Percentiles rank a stretch among this genome's conserved stretches.
phyloP scores from a whole-genome alignment of 805 yeast genomes.

The Ogataea angusta region DNA sequence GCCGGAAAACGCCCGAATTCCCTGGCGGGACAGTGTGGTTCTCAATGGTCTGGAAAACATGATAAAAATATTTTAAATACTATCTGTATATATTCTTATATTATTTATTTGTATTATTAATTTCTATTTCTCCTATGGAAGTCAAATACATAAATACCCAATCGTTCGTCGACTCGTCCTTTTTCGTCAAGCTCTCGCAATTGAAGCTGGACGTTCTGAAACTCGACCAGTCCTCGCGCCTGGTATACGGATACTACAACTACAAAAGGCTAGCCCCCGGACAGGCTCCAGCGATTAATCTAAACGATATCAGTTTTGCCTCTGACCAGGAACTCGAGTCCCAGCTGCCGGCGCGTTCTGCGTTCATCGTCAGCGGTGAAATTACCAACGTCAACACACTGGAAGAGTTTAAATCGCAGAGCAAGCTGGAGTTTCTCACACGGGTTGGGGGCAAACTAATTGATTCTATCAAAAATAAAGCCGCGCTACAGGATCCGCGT shows the following conservation, averaged over 20 bases:
- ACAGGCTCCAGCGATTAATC: conserved; percentile 30
- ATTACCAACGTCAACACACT: conserved; percentile 70
- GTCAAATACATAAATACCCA: conserved; percentile 49
- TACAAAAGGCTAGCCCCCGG: conserved; percentile 29
- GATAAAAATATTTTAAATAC: not conserved
- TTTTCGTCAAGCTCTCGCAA: conserved; percentile 72
- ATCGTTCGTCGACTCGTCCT: conserved; percentile 82
- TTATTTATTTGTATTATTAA: not conserved
- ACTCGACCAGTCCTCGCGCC: conserved; percentile 48
- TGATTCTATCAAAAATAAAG: conserved; percentile 32
- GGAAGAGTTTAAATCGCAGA: conserved; percentile 73
- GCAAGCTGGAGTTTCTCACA: conserved; percentile 59
- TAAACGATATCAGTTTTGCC: conserved; percentile 35
- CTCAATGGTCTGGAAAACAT: conserved; percentile 17
- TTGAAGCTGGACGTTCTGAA: conserved; percentile 72
- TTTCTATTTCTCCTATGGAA: not conserved
- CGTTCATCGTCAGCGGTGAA: conserved; percentile 33
- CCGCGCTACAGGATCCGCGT: conserved; percentile 39
- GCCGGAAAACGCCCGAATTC: conserved; percentile 1
- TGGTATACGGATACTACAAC: conserved; percentile 40
- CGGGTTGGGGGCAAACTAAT: conserved; percentile 29
- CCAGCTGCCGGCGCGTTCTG: conserved; percentile 19
- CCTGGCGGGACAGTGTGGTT: conserved; percentile 1
- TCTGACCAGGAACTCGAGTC: conserved; percentile 6
- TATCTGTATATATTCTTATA: too few species aligned